A percentile compares a stretch with the other conserved stretches of the same genome.
phyloP scores from a whole-genome alignment of 2,329 filamentous ascomycete genomes.

The Alternaria rosae region DNA sequence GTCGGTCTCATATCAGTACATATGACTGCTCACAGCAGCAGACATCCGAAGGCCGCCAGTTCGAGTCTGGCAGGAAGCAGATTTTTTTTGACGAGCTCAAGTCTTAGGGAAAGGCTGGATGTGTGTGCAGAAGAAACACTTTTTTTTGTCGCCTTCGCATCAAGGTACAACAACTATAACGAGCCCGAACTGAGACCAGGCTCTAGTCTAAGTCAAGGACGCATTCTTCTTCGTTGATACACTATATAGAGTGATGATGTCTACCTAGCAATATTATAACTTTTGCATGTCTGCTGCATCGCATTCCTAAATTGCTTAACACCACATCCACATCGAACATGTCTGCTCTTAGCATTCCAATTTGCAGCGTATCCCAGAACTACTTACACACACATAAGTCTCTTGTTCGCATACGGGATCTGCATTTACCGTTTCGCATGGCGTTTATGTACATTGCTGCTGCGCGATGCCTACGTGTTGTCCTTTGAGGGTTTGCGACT shows the following conservation, averaged over 20 bases:
- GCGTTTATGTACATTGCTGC: neutral
- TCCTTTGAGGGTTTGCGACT: neutral
- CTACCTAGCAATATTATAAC: neutral
- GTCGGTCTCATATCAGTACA: constrained; percentile 44
- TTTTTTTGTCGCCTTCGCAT: neutral
- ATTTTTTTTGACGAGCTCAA: constrained; percentile 14
- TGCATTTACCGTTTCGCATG: neutral
- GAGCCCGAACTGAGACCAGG: neutral
- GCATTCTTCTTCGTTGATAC: neutral
- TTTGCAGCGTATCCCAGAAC: neutral
- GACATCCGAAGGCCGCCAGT: constrained; percentile 48
- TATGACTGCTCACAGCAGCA: constrained; percentile 38
- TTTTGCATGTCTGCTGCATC: neutral
- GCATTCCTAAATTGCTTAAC: neutral
- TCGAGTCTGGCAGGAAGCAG: constrained; percentile 46
- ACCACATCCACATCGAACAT: neutral
- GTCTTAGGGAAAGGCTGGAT: neutral
- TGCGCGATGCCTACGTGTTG: neutral
- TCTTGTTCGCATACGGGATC: neutral
- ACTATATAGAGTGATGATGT: neutral
- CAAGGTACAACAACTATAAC: neutral
- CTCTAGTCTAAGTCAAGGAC: neutral
- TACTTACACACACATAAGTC: neutral
- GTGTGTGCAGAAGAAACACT: neutral
- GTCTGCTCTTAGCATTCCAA: neutral